Conservation (phyloP, 176 grass and related monocot genomes). For the Carex cristatella region DNA sequence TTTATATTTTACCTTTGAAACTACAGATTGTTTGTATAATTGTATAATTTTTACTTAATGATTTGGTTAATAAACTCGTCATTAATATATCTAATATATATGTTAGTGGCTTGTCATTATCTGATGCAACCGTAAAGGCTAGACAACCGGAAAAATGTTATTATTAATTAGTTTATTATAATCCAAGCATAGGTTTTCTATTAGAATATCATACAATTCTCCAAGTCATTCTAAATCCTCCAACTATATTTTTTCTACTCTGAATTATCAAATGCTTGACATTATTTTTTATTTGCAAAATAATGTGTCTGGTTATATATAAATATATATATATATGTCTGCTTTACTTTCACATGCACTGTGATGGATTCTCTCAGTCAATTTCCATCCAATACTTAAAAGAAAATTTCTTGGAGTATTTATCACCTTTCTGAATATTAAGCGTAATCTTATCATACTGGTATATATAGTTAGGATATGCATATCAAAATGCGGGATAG, state of each 20-base stretch:
- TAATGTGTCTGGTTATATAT: too few species aligned
- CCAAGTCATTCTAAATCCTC: not conserved
- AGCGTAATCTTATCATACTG: too few species aligned
- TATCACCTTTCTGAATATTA: too few species aligned
- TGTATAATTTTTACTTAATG: not conserved
- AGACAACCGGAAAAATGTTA: not conserved
- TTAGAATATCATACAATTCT: not conserved
- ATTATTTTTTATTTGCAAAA: not conserved
- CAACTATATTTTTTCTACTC: not conserved
- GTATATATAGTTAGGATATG: too few species aligned
- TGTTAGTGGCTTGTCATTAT: not conserved
- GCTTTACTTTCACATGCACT: too few species aligned
- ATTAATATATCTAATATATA: not conserved
- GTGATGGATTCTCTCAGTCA: too few species aligned
- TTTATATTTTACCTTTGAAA: not conserved
- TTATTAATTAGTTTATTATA: not conserved
- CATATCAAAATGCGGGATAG: too few species aligned
- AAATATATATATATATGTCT: too few species aligned
- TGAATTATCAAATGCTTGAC: not conserved
- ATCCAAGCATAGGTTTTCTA: not conserved
- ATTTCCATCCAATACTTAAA: too few species aligned
- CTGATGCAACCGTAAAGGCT: conserved; percentile 21
- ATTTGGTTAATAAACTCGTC: not conserved
- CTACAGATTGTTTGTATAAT: not conserved
- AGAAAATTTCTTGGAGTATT: too few species aligned